Evolutionary conservation across 139 green algal species (phyloP).

Genomic region (Spirogloea muscicola): DNA sequence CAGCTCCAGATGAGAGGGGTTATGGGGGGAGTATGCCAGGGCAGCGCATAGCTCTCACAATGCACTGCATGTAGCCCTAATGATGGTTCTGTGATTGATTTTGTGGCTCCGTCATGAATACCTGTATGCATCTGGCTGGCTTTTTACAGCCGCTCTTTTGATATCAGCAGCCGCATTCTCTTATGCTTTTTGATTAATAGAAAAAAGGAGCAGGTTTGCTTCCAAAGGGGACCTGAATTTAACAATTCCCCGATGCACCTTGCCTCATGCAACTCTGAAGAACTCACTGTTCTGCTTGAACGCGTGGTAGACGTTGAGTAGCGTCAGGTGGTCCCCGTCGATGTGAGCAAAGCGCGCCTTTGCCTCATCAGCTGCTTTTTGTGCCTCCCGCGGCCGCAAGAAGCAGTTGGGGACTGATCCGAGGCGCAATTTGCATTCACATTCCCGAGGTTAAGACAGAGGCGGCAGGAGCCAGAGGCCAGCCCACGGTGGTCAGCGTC

Average conservation of each 20-base stretch:
- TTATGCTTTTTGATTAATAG: neutral
- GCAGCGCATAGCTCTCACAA: no score
- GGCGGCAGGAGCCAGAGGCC: no score
- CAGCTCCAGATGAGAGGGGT: no score
- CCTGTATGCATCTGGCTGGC: no score
- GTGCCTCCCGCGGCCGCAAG: conserved; percentile 80
- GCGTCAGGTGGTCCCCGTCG: conserved; percentile 96
- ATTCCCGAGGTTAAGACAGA: no score
- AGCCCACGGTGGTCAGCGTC: no score
- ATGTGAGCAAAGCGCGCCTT: conserved; percentile 93
- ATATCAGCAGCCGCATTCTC: no score
- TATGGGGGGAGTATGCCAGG: no score
- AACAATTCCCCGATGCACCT: conserved; percentile 14
- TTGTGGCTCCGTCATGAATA: no score
- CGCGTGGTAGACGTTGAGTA: conserved; percentile 98
- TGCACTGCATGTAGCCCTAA: no score
- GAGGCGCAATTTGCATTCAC: neutral
- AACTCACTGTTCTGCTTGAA: conserved; percentile 81
- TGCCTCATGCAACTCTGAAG: conserved; percentile 45
- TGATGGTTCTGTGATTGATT: no score
- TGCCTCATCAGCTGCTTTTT: conserved; percentile 88
- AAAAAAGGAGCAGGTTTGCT: neutral
- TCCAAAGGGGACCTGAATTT: neutral
- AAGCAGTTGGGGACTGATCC: conserved; percentile 83
- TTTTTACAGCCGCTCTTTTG: no score